Percentiles rank a stretch among this genome's conserved stretches.
Conservation (phyloP, 2,329 filamentous ascomycete species). For the Colletotrichum phormii region DNA sequence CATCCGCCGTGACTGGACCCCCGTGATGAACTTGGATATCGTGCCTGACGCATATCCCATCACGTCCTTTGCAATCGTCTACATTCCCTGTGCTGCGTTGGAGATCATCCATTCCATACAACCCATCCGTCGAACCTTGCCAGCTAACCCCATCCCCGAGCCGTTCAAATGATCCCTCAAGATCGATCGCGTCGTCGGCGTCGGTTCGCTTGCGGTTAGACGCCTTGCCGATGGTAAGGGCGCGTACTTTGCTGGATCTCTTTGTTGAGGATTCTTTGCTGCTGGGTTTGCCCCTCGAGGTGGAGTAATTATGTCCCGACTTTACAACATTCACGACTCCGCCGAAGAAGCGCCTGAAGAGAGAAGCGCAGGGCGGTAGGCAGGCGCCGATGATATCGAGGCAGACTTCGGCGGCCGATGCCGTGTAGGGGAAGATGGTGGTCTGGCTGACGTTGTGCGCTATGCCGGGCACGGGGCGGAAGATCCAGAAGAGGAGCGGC, state of each 20-base stretch:
- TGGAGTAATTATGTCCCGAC: not conserved
- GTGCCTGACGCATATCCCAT: not conserved
- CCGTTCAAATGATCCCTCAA: not conserved
- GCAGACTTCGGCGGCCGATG: slow-evolving; percentile 2
- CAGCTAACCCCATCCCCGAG: not conserved
- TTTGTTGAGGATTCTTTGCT: not conserved
- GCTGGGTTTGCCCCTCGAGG: not conserved
- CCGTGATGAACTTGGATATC: not conserved
- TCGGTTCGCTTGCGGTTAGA: not conserved
- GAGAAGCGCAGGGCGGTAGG: not conserved
- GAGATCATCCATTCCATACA: not conserved
- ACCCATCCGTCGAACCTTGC: not conserved
- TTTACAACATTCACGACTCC: not conserved
- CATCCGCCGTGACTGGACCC: not conserved
- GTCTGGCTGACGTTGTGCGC: not conserved
- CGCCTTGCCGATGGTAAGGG: not conserved
- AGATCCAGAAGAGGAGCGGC: not conserved
- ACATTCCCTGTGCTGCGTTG: not conserved
- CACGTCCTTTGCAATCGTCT: not conserved
- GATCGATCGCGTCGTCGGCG: not conserved
- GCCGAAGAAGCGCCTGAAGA: not conserved
- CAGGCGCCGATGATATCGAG: slow-evolving; percentile 3
- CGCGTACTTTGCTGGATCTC: not conserved
- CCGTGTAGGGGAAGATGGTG: not conserved
- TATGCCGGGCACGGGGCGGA: not conserved